Percentiles rank a stretch among this genome's conserved stretches.
Conservation (phyloP, 345 rosid species). For the Dipteronia sinensis region DNA sequence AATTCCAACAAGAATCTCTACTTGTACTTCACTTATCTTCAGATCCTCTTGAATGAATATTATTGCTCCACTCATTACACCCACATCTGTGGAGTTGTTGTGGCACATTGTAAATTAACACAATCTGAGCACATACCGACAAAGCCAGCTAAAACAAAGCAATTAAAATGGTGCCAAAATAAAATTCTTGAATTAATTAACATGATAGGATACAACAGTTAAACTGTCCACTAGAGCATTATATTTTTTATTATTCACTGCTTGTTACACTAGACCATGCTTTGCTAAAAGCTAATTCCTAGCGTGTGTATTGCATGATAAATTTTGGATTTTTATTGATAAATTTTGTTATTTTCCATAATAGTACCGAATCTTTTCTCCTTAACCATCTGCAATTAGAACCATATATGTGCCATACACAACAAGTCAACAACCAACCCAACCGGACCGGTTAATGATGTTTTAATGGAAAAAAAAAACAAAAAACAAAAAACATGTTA, state of each 20-base stretch:
- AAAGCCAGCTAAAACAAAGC: constrained; percentile 4
- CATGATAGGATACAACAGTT: neutral
- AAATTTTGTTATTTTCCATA: neutral
- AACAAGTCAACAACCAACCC: neutral
- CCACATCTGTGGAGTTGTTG: constrained; percentile 52
- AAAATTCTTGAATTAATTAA: neutral
- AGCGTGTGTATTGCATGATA: neutral
- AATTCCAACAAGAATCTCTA: constrained; percentile 59
- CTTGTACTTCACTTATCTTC: constrained; percentile 49
- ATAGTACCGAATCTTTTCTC: neutral
- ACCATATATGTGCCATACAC: neutral
- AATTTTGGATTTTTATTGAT: neutral
- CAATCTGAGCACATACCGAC: neutral
- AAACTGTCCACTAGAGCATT: neutral
- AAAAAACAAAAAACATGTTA: neutral
- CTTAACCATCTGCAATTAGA: neutral
- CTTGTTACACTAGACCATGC: too few species aligned
- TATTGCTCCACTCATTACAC: constrained; percentile 74
- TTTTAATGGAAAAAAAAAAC: constrained; percentile 3
- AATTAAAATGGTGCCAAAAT: neutral
- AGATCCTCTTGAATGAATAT: constrained; percentile 59
- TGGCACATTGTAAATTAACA: neutral
- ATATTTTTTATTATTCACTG: neutral
- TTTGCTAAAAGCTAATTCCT: neutral
- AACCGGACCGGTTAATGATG: neutral